Percentiles rank a stretch among this genome's conserved stretches.
Conservation (phyloP, 1,284 basidiomycete genomes). For the Psilocybe mexicana region DNA sequence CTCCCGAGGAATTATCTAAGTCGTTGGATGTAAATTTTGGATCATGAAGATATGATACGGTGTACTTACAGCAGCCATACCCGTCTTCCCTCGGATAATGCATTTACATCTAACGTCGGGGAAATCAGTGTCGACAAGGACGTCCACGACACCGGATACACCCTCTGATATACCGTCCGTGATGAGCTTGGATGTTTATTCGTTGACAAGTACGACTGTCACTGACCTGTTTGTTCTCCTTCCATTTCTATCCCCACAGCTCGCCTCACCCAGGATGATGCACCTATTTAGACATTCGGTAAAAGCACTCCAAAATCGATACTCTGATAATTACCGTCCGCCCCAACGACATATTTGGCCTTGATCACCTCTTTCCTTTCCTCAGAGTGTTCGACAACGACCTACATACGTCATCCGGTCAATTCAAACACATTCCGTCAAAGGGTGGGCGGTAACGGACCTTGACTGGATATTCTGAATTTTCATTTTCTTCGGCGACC, state of each 20-base stretch:
- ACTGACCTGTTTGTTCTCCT: slow-evolving; percentile 23
- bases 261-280: slow-evolving; percentile 29
- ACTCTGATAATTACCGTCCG: slow-evolving; percentile 23
- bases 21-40: not conserved
- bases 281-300: slow-evolving; percentile 18
- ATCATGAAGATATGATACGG: not conserved
- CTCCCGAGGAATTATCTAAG: slow-evolving; percentile 24
- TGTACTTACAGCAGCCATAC: slow-evolving; percentile 10
- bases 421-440: too few relatives aligned
- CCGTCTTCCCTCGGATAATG: slow-evolving; percentile 22
- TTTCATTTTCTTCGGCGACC: not conserved
- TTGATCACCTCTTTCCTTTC: slow-evolving; percentile 15
- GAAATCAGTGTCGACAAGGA: slow-evolving; percentile 25
- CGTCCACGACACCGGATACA: slow-evolving; percentile 26
- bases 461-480: slow-evolving; percentile 1
- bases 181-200: too few relatives aligned
- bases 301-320: not conserved
- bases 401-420: too few relatives aligned
- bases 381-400: not conserved
- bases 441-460: not conserved
- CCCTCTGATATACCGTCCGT: slow-evolving; percentile 4
- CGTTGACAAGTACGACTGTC: not conserved
- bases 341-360: slow-evolving; percentile 25
- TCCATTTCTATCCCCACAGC: slow-evolving; percentile 26
- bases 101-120: slow-evolving; percentile 25